Base-by-base conservation (phyloP, 1,139 yeast species). In the Hansenula lynferdii region DNA sequence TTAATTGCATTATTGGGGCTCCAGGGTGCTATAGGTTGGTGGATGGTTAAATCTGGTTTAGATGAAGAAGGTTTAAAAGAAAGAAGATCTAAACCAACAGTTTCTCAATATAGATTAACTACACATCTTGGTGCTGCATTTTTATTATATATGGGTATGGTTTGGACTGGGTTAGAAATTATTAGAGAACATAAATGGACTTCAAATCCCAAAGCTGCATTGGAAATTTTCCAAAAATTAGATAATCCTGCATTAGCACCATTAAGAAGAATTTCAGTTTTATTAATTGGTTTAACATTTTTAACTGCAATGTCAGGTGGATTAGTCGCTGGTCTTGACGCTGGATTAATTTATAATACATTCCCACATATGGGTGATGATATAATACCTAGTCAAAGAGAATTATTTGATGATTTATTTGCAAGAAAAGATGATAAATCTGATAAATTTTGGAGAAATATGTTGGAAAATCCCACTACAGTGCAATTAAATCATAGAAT, bases 11-110 rank as follows among this genome's bases (percentile, higher is more conserved):
- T 92, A 39, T 70, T 94, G 42, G 98, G 96, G 11, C 66, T 94
- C 34, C 98, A 94, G 68, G 98, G 98, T 35, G 83, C 82, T 39
- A 84, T 94, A 51, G 98, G 98, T 28, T 94, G 98, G 98, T 94
- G 99, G 99, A 94, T 94, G 99, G 98, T 94, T 41, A 81, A 85
- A 54, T 86, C 96, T 7, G 99, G 99, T 31, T 72, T 94, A 45
- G 95, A 90, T 57, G 84, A 85, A 57, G 75, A 83, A 37, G 82
- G 84, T 54, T 67, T 94, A 41, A 75, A 75, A 24, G 95, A 85
- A 51, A 76, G 96, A 57, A 83, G 76, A 34, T 80, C 96, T 1
- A 85, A 83, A 52, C 99, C 99, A 14, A 87, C 98, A 0, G 99
- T 94, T 2, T 86, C 97, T 7, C 98, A 86, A 57, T 94, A 94